Percentiles rank a stretch among this genome's conserved stretches.
Conservation (phyloP, 805 yeast species). For the Grigorovia jiainica region DNA sequence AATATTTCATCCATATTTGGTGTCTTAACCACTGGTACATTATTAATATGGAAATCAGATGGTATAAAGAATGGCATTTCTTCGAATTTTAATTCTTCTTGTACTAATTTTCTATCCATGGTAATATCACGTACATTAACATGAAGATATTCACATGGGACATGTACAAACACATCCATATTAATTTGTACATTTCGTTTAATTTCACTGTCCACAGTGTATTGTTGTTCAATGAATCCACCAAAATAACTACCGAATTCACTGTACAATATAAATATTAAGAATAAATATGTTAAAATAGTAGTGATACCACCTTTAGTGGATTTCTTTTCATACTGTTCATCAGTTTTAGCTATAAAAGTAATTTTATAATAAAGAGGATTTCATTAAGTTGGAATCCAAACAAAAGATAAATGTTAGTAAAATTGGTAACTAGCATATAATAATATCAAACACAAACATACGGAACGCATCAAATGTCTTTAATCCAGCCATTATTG, state of each 20-base stretch:
- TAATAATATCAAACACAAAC: slow-evolving; percentile 16
- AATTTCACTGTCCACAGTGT: slow-evolving; percentile 57
- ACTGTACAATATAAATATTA: slow-evolving; percentile 67
- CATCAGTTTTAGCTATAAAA: slow-evolving; percentile 47
- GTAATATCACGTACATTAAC: slow-evolving; percentile 73
- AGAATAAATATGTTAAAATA: slow-evolving; percentile 47
- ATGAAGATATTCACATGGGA: slow-evolving; percentile 72
- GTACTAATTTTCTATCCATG: slow-evolving; percentile 67
- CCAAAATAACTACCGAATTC: slow-evolving; percentile 80
- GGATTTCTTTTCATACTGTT: slow-evolving; percentile 64
- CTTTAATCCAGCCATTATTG: slow-evolving; percentile 33
- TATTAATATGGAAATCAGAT: slow-evolving; percentile 35
- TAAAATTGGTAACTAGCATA: too few species aligned
- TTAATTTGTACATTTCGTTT: slow-evolving; percentile 57
- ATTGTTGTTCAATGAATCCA: slow-evolving; percentile 71
- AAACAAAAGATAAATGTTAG: not conserved
- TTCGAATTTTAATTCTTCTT: slow-evolving; percentile 63
- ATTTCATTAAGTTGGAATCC: not conserved
- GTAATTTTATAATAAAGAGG: not conserved
- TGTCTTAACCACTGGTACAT: slow-evolving; percentile 37
- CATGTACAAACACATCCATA: slow-evolving; percentile 68
- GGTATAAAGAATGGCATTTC: slow-evolving; percentile 55
- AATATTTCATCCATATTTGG: slow-evolving; percentile 62
- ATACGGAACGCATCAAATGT: slow-evolving; percentile 66
- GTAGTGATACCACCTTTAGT: slow-evolving; percentile 72